Base-by-base conservation (phyloP, 1,284 basidiomycete genomes). In the Apiotrichum domesticum region DNA sequence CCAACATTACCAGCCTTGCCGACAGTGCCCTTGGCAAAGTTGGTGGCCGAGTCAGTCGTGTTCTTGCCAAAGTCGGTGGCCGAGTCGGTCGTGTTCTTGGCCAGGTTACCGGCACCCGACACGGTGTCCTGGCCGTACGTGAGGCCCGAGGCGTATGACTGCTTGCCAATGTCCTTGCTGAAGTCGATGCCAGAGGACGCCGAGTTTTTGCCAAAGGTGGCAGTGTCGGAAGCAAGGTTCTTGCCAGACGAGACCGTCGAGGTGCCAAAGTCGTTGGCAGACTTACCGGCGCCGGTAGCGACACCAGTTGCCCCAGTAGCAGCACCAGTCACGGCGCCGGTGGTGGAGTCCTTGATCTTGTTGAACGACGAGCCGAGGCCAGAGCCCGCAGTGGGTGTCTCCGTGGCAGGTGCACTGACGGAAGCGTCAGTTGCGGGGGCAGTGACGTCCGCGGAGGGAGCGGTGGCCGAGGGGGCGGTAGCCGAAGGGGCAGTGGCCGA, bases 191-290 rank as follows among this genome's bases (percentile, higher is more conserved):
- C 41, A 3, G 49, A 41, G 10, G 49, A 13, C 29, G 49, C 35
- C 46, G 46, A 35, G 44, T 35, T 53, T 33, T 50, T 34, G 35
- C 45, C 56, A 34, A 54, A 49, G 35, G 50, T 48, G 40, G 45
- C 40, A n/a, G 35, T 42, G 39, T 41, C 42, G 4, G 43, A 39
- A 8, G 8, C 37, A 13, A 39, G 35, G n/a, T 43, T 32, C 14
- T 49, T 50, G 48, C 35, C 48, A 6, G 5, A 35, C n/a, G 33
- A 43, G 35, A 14, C n/a, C 46, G 52, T 57, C 49, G 37, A 39
- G 37, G 49, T 32, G 51, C 29, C 21, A 35, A 41, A n/a, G 35
- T 46, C 29, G 50, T 44, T 10, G 51, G 53, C n/a, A 33, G 51
- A 39, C 8, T 39, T 21, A 9, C 33, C 42, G n/a, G 34, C 33